A percentile compares a stretch with the other conserved stretches of the same genome.
These are phyloP conservation scores for Fusarium sp. DNA, from an alignment of 2,329 filamentous ascomycete species.

Conservation along the genomic window DNA sequence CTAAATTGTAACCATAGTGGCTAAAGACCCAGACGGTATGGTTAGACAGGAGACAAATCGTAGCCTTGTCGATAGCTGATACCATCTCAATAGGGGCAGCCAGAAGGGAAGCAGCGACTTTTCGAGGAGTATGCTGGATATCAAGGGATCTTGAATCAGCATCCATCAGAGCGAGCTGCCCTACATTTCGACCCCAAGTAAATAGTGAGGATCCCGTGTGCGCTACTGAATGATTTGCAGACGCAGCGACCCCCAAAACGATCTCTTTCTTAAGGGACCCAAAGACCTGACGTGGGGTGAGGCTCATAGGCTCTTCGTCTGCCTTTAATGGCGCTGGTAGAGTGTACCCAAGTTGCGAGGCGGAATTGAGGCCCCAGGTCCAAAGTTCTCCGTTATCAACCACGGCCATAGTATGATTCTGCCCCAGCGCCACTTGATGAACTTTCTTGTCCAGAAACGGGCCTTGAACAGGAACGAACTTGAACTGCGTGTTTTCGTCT, in stretches of 20 bases:
- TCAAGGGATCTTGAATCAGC: slow-evolving; percentile 93
- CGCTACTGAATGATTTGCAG: slow-evolving; percentile 89
- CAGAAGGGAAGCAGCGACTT: slow-evolving; percentile 82
- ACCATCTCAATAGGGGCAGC: slow-evolving; percentile 78
- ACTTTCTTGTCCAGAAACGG: slow-evolving; percentile 81
- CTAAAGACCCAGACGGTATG: slow-evolving; percentile 94
- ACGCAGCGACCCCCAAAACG: slow-evolving; percentile 86
- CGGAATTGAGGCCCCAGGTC: slow-evolving; percentile 92
- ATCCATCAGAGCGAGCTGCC: slow-evolving; percentile 93
- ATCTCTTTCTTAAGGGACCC: slow-evolving; percentile 88
- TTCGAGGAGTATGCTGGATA: slow-evolving; percentile 82
- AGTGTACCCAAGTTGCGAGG: slow-evolving; percentile 86
- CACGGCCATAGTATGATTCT: slow-evolving; percentile 90
- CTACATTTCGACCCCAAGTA: slow-evolving; percentile 95
- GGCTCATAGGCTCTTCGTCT: slow-evolving; percentile 87
- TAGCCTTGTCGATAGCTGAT: slow-evolving; percentile 90
- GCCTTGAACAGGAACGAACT: slow-evolving; percentile 83
- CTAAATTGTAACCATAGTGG: slow-evolving; percentile 93
- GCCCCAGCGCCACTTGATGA: slow-evolving; percentile 82
- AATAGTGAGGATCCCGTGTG: slow-evolving; percentile 85
- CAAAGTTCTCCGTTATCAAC: slow-evolving; percentile 89
- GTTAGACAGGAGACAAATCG: slow-evolving; percentile 84
- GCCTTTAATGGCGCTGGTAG: slow-evolving; percentile 73
- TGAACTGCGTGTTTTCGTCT: slow-evolving; percentile 89
- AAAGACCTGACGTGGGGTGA: slow-evolving; percentile 87